Conservation (phyloP, 2,329 filamentous ascomycete genomes). For the Microdochium trichocladiopsis region DNA sequence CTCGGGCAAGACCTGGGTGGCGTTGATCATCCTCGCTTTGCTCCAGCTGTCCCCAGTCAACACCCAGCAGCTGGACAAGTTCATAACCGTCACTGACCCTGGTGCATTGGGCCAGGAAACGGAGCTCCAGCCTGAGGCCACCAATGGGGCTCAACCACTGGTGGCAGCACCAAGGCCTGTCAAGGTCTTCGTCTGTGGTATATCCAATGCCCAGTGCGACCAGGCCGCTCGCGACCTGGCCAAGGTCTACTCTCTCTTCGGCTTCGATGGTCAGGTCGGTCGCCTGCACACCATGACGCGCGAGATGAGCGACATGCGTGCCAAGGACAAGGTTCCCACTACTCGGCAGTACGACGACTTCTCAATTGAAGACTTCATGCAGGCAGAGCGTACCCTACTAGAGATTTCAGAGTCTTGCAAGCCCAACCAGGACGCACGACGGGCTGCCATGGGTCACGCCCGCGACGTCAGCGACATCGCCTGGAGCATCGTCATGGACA, state of each 20-base stretch:
- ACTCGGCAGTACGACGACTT: not conserved
- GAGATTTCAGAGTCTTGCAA: not conserved
- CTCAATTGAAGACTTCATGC: not conserved
- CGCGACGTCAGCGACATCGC: not conserved
- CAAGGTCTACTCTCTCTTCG: not conserved
- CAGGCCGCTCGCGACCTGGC: not conserved
- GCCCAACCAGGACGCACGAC: not conserved
- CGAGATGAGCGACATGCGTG: not conserved
- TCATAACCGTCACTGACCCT: too few relatives aligned
- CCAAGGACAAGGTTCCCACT: not conserved
- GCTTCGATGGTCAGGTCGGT: not conserved
- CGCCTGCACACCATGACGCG: not conserved
- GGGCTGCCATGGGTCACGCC: not conserved
- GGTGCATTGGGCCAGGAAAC: too few relatives aligned
- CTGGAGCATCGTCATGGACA: not conserved
- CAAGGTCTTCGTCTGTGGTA: not conserved
- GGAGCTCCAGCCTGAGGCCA: not conserved
- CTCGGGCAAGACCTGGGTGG: not conserved
- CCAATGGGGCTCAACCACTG: not conserved
- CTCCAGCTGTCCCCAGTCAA: not conserved
- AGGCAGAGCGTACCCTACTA: not conserved
- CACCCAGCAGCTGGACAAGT: not conserved
- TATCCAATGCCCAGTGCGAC: not conserved
- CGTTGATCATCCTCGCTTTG: not conserved
- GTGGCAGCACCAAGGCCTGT: too few relatives aligned